A percentile compares a stretch with the other conserved stretches of the same genome.
Conservation (phyloP, 768 basidiomycete genomes). For the Macrolepiota fuliginosa region DNA sequence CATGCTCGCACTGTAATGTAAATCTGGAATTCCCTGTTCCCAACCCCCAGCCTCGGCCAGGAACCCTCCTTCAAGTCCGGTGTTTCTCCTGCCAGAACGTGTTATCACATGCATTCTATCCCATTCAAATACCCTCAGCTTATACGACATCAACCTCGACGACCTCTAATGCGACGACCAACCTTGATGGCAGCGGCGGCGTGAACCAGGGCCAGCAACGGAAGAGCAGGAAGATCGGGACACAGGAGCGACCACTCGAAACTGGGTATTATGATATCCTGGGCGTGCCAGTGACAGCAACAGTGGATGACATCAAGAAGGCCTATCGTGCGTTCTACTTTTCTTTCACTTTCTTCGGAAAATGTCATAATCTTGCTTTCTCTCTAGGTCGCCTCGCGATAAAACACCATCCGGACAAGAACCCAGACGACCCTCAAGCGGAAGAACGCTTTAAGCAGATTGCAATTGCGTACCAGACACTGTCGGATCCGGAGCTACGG, state of each 20-base stretch:
- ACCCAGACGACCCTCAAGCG: slow-evolving; percentile 80
- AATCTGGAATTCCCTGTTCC: slow-evolving; percentile 72
- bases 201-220: slow-evolving; percentile 26
- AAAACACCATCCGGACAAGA: slow-evolving; percentile 92
- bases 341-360: slow-evolving; percentile 1
- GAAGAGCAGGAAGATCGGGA: slow-evolving; percentile 79
- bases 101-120: slow-evolving; percentile 66
- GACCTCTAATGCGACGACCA: slow-evolving; percentile 1
- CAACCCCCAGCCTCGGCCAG: slow-evolving; percentile 48
- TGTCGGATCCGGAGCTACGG: slow-evolving; percentile 73
- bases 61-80: slow-evolving; percentile 60
- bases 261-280: slow-evolving; percentile 90
- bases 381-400: slow-evolving; percentile 74
- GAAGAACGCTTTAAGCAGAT: slow-evolving; percentile 91
- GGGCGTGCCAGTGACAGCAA: slow-evolving; percentile 71
- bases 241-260: slow-evolving; percentile 84
- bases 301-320: slow-evolving; percentile 85
- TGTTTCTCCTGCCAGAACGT: slow-evolving; percentile 68
- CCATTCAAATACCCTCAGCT: slow-evolving; percentile 47
- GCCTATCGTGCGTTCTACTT: slow-evolving; percentile 65
- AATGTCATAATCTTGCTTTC: neutral
- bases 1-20: slow-evolving; percentile 54
- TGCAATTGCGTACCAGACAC: slow-evolving; percentile 85
- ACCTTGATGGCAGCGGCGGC: slow-evolving; percentile 13
- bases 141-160: slow-evolving; percentile 14